These are phyloP conservation scores for Didymella pomorum DNA, from an alignment of 2,329 filamentous ascomycete species.

Conservation along the genomic window DNA sequence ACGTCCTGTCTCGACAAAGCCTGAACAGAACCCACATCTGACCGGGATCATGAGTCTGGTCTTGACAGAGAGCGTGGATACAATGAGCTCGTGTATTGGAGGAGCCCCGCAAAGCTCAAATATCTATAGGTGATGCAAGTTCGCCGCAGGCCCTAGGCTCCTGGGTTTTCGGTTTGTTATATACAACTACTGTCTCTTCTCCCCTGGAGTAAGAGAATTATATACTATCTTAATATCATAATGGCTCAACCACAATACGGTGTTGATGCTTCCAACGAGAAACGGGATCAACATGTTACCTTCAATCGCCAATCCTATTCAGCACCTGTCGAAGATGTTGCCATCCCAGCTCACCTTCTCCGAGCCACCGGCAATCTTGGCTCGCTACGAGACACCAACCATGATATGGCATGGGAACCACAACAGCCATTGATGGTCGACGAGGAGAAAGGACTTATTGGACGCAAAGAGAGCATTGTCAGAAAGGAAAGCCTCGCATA, in stretches of 20 bases:
- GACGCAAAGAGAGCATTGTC: conserved; percentile 17
- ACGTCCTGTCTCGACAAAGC: conserved; percentile 2
- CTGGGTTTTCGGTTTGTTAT: conserved; percentile 6
- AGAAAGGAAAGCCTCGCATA: conserved; percentile 13
- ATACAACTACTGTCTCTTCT: conserved; percentile 9
- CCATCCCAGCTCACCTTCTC: conserved; percentile 34
- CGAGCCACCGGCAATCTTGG: conserved; percentile 27
- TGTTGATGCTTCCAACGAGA: conserved; percentile 3
- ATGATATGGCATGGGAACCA: conserved; percentile 26
- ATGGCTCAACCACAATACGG: conserved; percentile 11
- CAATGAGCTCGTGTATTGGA: conserved; percentile 9
- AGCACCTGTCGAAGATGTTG: conserved; percentile 26
- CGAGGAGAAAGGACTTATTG: conserved; percentile 19
- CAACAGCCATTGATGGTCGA: conserved; percentile 23
- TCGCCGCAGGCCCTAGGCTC: conserved; percentile 9
- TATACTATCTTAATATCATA: conserved; percentile 16
- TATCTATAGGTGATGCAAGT: conserved; percentile 18
- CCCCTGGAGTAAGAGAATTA: not conserved
- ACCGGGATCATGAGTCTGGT: conserved; percentile 3
- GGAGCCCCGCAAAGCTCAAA: conserved; percentile 19
- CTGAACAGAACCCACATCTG: conserved; percentile 5
- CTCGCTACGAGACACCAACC: conserved; percentile 26
- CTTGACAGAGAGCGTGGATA: conserved; percentile 8
- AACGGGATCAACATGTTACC: conserved; percentile 11
- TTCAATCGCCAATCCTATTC: conserved; percentile 17